phyloP scores from a whole-genome alignment of 208 protist genomes.

The Trypanosoma platydactyli region DNA sequence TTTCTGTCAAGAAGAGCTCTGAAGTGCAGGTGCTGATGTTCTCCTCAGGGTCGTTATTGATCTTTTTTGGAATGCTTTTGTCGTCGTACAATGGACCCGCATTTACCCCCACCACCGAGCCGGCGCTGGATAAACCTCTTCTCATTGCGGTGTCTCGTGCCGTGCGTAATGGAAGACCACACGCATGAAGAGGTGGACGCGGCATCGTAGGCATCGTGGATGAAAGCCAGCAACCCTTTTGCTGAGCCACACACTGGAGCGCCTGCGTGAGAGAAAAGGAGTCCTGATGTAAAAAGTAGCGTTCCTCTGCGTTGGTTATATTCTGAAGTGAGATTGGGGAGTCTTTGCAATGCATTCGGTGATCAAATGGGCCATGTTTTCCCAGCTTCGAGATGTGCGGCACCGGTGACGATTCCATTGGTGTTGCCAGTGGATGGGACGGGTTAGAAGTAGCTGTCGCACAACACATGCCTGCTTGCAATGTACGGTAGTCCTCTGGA shows the following conservation, averaged over 20 bases:
- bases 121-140: constrained; percentile 8
- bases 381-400: too few relatives aligned
- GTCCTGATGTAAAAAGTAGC: constrained; percentile 25
- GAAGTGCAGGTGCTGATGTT: not conserved
- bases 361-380: not conserved
- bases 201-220: constrained; percentile 24
- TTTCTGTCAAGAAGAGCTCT: not conserved
- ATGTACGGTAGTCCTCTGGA: constrained; percentile 28
- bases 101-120: not conserved
- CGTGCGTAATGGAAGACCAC: constrained; percentile 27
- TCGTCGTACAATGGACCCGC: too few relatives aligned
- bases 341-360: not conserved
- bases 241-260: constrained; percentile 26
- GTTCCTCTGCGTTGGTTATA: not conserved
- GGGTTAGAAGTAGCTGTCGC: not conserved
- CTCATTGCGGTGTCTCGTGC: constrained; percentile 29
- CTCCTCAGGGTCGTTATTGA: too few relatives aligned
- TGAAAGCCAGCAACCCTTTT: constrained; percentile 28
- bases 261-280: constrained; percentile 18
- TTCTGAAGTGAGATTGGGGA: not conserved
- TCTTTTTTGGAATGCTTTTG: too few relatives aligned
- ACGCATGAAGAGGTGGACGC: constrained; percentile 27
- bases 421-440: not conserved
- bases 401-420: not conserved
- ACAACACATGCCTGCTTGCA: constrained; percentile 12